These are phyloP conservation scores for Prosopis cineraria DNA, from an alignment of 306 rosid species.

Conservation along the genomic window DNA sequence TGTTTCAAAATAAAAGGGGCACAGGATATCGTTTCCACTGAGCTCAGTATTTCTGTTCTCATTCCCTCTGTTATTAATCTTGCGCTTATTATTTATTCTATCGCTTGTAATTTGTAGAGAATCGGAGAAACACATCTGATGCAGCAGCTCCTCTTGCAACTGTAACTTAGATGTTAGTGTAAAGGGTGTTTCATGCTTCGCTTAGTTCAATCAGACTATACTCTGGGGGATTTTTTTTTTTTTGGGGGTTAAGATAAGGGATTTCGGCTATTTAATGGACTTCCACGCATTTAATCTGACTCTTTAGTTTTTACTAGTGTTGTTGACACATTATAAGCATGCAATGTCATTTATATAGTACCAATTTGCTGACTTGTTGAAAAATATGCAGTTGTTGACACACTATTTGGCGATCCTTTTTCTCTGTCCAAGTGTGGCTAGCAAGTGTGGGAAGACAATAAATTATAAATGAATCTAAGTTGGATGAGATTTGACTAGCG, in stretches of 20 bases:
- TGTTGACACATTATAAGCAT: neutral
- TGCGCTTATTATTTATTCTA: neutral
- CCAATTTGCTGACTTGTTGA: neutral
- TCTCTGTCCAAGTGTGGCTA: neutral
- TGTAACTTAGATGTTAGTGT: neutral
- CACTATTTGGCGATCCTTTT: neutral
- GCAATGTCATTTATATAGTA: neutral
- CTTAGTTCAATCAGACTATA: neutral
- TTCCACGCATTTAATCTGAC: neutral
- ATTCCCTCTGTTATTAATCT: neutral
- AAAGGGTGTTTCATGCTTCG: neutral
- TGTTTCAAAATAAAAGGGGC: neutral
- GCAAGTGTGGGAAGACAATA: neutral
- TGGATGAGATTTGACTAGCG: neutral
- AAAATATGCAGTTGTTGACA: neutral
- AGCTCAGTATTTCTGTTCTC: neutral
- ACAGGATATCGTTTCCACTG: neutral
- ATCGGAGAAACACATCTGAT: neutral
- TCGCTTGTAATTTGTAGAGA: neutral
- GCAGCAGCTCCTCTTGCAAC: neutral
- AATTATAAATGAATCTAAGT: neutral
- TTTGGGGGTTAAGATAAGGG: neutral
- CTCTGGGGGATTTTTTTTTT: neutral
- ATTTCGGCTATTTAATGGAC: neutral
- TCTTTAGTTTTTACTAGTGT: neutral